Evolutionary conservation across 768 basidiomycete genomes (phyloP), one percentile per base, ranked within the genome.

Genomic region (Glaciozyma martinii): DNA sequence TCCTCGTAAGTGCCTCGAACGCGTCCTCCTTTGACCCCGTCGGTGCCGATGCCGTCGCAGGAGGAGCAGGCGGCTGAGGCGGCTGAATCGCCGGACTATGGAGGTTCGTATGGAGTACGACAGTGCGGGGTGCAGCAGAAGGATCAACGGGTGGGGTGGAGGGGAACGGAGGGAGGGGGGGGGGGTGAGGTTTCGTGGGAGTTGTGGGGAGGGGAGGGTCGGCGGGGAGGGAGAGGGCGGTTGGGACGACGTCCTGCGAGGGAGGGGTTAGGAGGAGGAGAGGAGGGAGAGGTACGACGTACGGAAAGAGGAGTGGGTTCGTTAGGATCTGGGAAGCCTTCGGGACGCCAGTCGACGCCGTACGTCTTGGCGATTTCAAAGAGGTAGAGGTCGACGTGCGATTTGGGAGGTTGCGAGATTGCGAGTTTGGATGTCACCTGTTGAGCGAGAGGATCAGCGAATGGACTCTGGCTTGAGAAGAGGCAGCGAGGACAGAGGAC

Each of bases 361-460:
- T 69, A 69, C 15, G 85, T 90, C 75, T 84, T 88, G 1, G 91
- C 87, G 70, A 98, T 97, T 77, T 95, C 92, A 56, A 78, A 77
- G 21, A 97, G 80, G 77, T 97, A 98, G 23, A 83, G 89, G 71
- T 95, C 86, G 13, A 98, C 89, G 9, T 97, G 80, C 37, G 83
- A 82, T 10, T 80, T 37, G 1, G 86, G 80, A 15, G 94, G 94
- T 5, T 87, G 87, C 60, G 80, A 81, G 37, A 86, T 77, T 23
- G 78, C 73, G 19, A 93, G 77, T 76, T 97, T 97, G 72, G 82
- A 85, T 52, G 84, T 77, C 56, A 95, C 83, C 90, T 91, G n/a
- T n/a, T n/a, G 74, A 53, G 63, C 61, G 33, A 40, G 56, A 27
- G 57, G 23, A 43, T 49, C 64, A 56, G 56, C 46, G 49, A 50